Conservation (phyloP, 257 asterid species). For the Rauvolfia tetraphylla region DNA sequence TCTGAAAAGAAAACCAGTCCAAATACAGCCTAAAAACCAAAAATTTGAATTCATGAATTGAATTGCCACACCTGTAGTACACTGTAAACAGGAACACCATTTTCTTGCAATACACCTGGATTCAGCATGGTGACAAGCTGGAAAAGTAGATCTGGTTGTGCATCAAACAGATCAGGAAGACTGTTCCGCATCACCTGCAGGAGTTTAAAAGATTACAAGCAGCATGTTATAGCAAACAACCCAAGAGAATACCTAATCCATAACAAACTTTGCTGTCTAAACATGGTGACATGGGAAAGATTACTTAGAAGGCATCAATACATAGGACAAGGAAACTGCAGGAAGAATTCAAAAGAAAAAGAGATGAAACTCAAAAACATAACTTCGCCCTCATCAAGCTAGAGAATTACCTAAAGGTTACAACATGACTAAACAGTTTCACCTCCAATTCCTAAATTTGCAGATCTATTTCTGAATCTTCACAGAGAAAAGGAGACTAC, state of each 20-base stretch:
- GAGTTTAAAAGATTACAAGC: constrained; percentile 5
- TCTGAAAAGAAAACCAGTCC: too few species aligned
- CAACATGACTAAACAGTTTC: neutral
- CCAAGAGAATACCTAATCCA: neutral
- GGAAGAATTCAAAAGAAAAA: neutral
- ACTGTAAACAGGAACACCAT: constrained; percentile 92
- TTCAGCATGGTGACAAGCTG: constrained; percentile 97
- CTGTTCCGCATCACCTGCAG: constrained; percentile 78
- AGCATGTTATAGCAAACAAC: neutral
- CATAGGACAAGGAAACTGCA: neutral
- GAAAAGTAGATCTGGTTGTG: constrained; percentile 89
- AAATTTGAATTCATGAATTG: neutral
- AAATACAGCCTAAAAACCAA: neutral
- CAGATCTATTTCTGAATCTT: neutral
- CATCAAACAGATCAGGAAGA: constrained; percentile 95
- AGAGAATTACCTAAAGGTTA: constrained; percentile 1
- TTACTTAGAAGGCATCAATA: neutral
- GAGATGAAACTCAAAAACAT: neutral
- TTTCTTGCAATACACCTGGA: constrained; percentile 79
- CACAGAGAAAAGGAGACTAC: neutral
- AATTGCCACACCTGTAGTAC: constrained; percentile 59
- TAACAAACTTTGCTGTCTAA: neutral
- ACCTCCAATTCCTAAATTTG: neutral
- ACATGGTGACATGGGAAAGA: neutral
- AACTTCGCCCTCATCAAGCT: neutral